phyloP scores from a whole-genome alignment of 2,329 filamentous ascomycete genomes.

The Botrytis deweyae region DNA sequence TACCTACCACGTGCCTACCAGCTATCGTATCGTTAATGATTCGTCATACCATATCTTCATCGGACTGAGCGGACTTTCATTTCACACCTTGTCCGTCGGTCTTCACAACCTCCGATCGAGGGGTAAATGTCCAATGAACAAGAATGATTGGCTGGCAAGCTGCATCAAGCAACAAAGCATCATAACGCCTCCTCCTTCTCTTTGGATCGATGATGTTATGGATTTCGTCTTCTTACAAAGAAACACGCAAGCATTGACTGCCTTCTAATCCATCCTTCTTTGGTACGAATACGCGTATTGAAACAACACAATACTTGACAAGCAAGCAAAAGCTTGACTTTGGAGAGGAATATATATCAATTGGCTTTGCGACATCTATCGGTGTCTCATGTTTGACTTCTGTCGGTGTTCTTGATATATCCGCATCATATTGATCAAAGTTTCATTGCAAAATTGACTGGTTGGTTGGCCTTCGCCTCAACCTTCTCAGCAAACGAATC shows the following conservation, averaged over 20 bases:
- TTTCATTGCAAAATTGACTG: background rate
- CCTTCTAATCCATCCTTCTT: background rate
- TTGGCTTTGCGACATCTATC: background rate
- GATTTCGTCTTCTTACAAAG: conserved; percentile 15
- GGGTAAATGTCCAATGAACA: conserved; percentile 22
- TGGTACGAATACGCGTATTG: background rate
- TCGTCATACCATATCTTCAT: background rate
- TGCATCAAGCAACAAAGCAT: conserved; percentile 11
- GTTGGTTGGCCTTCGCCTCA: background rate
- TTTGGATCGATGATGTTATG: conserved; percentile 24
- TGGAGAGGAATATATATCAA: background rate
- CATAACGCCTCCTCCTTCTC: background rate
- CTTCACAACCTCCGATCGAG: conserved; percentile 25
- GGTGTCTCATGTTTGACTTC: background rate
- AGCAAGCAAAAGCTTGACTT: background rate
- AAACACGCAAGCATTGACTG: conserved; percentile 23
- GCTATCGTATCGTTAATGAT: background rate
- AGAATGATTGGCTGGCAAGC: conserved; percentile 9
- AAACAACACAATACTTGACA: background rate
- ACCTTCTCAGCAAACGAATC: background rate
- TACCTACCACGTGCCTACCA: too few species aligned
- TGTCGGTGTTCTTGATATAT: background rate
- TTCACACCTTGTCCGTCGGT: conserved; percentile 12
- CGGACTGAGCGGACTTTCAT: conserved; percentile 9
- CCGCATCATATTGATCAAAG: background rate